phyloP scores from a whole-genome alignment of 306 rosid species.

The Castanea sativa region DNA sequence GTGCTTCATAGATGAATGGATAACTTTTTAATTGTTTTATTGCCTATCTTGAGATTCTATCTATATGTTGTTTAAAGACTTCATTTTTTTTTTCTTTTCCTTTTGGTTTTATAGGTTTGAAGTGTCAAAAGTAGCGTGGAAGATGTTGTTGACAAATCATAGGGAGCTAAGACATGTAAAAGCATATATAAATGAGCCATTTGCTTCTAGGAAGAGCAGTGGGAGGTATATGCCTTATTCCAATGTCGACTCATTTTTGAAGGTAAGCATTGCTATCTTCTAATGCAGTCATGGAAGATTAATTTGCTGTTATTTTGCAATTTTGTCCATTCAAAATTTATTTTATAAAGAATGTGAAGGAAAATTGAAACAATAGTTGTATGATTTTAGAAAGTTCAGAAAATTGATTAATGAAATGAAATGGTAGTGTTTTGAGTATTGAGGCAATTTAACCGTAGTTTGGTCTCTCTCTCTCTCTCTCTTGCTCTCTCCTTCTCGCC shows the following conservation, averaged over 20 bases:
- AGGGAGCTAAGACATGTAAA: constrained; percentile 33
- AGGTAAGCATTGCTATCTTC: constrained; percentile 28
- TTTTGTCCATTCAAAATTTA: too few relatives aligned
- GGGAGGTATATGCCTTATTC: constrained; percentile 56
- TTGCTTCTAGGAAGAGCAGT: constrained; percentile 40
- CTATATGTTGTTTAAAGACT: constrained; percentile 11
- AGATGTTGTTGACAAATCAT: constrained; percentile 36
- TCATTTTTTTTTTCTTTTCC: background rate
- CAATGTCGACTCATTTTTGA: constrained; percentile 60
- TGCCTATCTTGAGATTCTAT: background rate
- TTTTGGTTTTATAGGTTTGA: constrained; percentile 37
- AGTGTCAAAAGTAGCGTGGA: constrained; percentile 50
- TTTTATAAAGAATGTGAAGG: too few relatives aligned
- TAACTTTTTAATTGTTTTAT: background rate
- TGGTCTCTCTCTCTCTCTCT: too few relatives aligned
- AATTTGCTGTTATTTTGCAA: too few relatives aligned
- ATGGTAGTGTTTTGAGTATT: too few relatives aligned
- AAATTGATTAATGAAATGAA: background rate
- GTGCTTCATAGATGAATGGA: too few relatives aligned
- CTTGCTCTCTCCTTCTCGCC: too few relatives aligned
- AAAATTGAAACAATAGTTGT: too few relatives aligned
- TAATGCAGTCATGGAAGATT: too few relatives aligned
- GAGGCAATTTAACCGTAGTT: too few relatives aligned
- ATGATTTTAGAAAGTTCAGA: background rate
- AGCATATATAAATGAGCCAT: constrained; percentile 34